phyloP scores from a whole-genome alignment of 1,139 yeast genomes.

The Kurtzmaniella quercitrusa region DNA sequence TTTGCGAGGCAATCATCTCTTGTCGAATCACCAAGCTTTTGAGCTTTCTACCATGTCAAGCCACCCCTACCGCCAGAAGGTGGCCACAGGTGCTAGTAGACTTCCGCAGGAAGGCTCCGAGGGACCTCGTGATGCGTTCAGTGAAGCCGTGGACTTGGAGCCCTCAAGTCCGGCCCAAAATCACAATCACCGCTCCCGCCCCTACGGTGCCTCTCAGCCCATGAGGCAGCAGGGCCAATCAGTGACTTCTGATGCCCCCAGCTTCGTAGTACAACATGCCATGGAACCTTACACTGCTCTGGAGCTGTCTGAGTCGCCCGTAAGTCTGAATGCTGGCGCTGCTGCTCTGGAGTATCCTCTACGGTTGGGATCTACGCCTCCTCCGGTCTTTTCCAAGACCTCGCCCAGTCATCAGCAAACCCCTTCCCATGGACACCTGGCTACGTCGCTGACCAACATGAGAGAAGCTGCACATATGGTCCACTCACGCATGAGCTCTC shows the following conservation, averaged over 20 bases:
- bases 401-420: not conserved
- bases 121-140: constrained; percentile 1
- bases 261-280: not conserved
- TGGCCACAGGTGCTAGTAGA: constrained; percentile 20
- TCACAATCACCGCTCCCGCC: constrained; percentile 1
- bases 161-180: not conserved
- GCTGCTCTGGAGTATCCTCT: constrained; percentile 13
- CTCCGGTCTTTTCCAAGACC: not conserved
- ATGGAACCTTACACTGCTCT: constrained; percentile 9
- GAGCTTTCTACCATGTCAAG: constrained; percentile 10
- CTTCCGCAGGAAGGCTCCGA: constrained; percentile 16
- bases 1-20: no score
- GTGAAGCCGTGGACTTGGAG: not conserved
- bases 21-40: no score
- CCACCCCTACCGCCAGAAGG: constrained; percentile 36
- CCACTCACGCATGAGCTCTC: not conserved
- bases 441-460: not conserved
- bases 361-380: constrained; percentile 1
- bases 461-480: not conserved
- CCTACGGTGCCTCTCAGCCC: constrained; percentile 1
- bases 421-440: not conserved
- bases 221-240: not conserved
- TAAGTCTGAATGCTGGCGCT: not conserved
- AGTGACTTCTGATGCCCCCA: not conserved
- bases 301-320: constrained; percentile 3